Base-by-base conservation (phyloP, 495 filamentous ascomycete genomes). In the Penicillium tannophilum region DNA sequence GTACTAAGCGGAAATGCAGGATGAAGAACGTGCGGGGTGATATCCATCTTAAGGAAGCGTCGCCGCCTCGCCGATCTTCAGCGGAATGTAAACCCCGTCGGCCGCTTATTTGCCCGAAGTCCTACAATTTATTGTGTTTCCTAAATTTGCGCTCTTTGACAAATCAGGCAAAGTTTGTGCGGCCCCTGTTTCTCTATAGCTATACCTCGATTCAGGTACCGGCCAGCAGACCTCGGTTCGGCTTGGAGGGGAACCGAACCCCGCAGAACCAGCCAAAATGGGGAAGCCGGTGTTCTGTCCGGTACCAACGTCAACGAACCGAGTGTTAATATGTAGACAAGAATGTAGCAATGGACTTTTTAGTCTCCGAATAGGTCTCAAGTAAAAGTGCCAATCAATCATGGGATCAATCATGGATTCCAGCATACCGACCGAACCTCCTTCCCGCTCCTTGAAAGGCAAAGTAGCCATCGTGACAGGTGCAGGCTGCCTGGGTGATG, bases 391-490 rank as follows among this genome's bases (percentile, higher is more conserved):
- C 48, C 35, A 45, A 16, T 35, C 28, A 45, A 61, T 52, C 51
- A 68, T 68, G 66, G 63, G 28, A 28, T 28, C 28, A 28, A 61
- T 51, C 51, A 68, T 68, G 66, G 63, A 63, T 42, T 35, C 62
- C 17, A 57, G 31, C n/a, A 59, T 61, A 35, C 26, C 61, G 8
- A 54, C 63, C 17, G 57, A 68, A 8, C 66, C 66, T n/a, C 69
- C 67, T 9, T 67, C 62, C 4, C 67, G 72, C 20, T 67, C 66
- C 10, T 58, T 76, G 10, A 55, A 51, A 17, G 82, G 80, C 28
- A 77, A 79, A 48, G 79, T 81, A 31, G 84, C 83, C 58, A 81
- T 88, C 60, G 80, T 88, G 30, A 83, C 84, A 4, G 84, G 84
- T 44, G 84, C 84, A 44, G 84, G 85, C 28, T 76, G 74, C 47